Base-by-base conservation (phyloP, 2,329 filamentous ascomycete genomes). In the Neofusicoccum parvum region DNA sequence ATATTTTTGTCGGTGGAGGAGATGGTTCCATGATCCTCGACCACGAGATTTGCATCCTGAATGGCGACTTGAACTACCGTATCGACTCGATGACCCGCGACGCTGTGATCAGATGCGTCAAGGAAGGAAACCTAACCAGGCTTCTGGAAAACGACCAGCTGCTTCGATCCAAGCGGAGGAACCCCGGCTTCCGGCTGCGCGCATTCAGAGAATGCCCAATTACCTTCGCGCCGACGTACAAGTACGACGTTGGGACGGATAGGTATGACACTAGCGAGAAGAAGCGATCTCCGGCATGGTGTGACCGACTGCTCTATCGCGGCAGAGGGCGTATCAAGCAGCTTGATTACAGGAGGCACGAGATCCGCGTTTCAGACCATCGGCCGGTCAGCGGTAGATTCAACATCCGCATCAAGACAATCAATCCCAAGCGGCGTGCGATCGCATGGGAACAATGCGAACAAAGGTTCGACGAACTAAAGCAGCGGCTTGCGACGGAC, bases 31-130 rank as follows among this genome's bases (percentile, higher is more conserved):
- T 97, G 90, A 92, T 99, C 66, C 84, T 98, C 66, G 95, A 99
- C 74, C 95, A 99, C 74, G 95, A 99, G 79, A 90, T 99, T n/a
- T 97, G 94, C 76, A 88, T 99, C 54, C 80, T 98, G 48, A 98
- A 98, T 72, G 95, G 95, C 34, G 95, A 99, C 76, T 85, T 99
- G 58, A 99, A 99, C 79, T 99, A 99, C 78, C 93, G 95, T 68
- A 98, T 99, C 73, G 95, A 99, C 76, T 93, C 94, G 27, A 97
- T 98, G 87, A 92, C 92, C 17, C 91, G 95, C 58, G 92, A 98
- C 72, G 93, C 92, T 0, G 94, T 99, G 3, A 90, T 98, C 64
- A 90, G 89, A 67, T 93, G 92, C 1, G 87, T 98, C 59, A 90
- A 91, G 68, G 85, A 90, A 48, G 89, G 90, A 68, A 96, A 98